Conservation (phyloP, 805 yeast genomes). For the Yarrowia sp. region DNA sequence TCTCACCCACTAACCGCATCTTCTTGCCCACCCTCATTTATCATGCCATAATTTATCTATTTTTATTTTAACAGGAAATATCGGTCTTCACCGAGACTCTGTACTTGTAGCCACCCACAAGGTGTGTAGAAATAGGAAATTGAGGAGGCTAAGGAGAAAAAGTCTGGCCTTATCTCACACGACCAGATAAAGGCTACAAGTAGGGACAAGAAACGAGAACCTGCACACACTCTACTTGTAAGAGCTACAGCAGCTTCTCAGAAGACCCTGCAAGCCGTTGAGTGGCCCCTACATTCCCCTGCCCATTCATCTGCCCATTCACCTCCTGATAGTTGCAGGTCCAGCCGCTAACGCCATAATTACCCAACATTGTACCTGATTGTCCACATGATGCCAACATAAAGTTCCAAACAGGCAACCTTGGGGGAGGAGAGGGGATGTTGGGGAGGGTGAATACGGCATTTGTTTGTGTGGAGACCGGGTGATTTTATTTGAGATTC, state of each 20-base stretch:
- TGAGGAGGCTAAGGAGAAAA: too few species aligned
- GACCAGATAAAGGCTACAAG: background rate
- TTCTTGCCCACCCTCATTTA: background rate
- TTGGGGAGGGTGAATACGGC: background rate
- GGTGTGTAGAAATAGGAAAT: background rate
- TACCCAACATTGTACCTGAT: constrained; percentile 17
- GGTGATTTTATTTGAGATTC: background rate
- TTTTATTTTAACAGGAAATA: background rate
- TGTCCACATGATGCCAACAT: constrained; percentile 26
- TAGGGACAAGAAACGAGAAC: too few species aligned
- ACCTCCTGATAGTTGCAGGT: constrained; percentile 3
- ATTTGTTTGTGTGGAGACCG: background rate
- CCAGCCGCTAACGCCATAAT: background rate
- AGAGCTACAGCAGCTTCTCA: too few species aligned
- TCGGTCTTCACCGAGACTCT: too few species aligned
- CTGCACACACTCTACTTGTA: too few species aligned
- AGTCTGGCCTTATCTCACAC: background rate
- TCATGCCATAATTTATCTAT: constrained; percentile 24
- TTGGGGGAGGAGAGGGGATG: background rate
- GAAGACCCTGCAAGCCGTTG: too few species aligned
- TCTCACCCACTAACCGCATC: constrained; percentile 3
- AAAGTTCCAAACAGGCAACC: background rate
- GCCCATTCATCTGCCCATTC: background rate
- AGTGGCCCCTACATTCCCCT: background rate
- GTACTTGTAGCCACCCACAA: background rate